A percentile compares a stretch with the other conserved stretches of the same genome.
These are phyloP conservation scores for Nakazawaea populi DNA, from an alignment of 805 yeast genomes.

Conservation along the genomic window DNA sequence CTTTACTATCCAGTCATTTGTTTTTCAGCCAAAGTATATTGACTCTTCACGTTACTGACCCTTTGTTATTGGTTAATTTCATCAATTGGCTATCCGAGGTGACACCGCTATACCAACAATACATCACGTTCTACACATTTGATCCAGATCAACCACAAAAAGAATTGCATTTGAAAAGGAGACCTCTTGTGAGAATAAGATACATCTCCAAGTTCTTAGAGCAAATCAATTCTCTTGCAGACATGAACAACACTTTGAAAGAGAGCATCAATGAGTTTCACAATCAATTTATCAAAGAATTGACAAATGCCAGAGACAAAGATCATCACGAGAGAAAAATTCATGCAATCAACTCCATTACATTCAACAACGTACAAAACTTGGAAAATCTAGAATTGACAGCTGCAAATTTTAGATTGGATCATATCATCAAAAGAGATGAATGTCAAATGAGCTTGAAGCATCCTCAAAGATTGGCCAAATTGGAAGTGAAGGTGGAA, in stretches of 20 bases:
- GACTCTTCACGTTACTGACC: neutral
- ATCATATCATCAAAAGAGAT: slow-evolving; percentile 8
- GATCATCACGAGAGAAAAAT: slow-evolving; percentile 19
- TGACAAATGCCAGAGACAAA: slow-evolving; percentile 16
- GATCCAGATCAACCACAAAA: slow-evolving; percentile 17
- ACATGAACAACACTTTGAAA: slow-evolving; percentile 14
- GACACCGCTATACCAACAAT: slow-evolving; percentile 16
- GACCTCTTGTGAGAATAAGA: slow-evolving; percentile 25
- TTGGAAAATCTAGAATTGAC: slow-evolving; percentile 10
- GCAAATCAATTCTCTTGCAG: slow-evolving; percentile 15
- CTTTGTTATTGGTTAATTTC: neutral
- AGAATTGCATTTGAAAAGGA: slow-evolving; percentile 22
- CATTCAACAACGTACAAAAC: slow-evolving; percentile 8
- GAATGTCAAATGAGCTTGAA: slow-evolving; percentile 3
- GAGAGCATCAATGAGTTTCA: slow-evolving; percentile 1
- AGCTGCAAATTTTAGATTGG: slow-evolving; percentile 10
- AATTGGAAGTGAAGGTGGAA: slow-evolving; percentile 8
- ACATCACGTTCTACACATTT: slow-evolving; percentile 17
- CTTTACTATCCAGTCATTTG: slow-evolving; percentile 1
- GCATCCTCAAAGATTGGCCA: slow-evolving; percentile 9
- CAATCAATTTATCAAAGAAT: slow-evolving; percentile 16
- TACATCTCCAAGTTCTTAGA: slow-evolving; percentile 18
- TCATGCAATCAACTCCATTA: slow-evolving; percentile 12
- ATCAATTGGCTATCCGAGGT: slow-evolving; percentile 9
- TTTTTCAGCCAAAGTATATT: neutral